These are phyloP conservation scores for Jamesozyma piceae DNA, from an alignment of 805 yeast species.

Conservation along the genomic window DNA sequence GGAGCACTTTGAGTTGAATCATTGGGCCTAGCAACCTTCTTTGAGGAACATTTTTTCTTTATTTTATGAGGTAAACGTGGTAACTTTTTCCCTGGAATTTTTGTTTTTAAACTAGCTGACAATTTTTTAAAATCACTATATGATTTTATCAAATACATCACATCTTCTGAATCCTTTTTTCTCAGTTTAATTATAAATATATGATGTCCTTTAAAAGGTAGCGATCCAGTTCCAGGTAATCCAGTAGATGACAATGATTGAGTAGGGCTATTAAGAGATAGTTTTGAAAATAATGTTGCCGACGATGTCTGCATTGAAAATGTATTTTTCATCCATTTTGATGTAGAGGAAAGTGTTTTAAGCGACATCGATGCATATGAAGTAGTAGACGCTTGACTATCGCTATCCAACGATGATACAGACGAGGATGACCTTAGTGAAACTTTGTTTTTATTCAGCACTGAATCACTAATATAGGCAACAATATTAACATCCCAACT, in stretches of 20 bases:
- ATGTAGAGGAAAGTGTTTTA: slow-evolving; percentile 8
- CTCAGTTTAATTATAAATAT: slow-evolving; percentile 43
- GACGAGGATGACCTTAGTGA: not conserved
- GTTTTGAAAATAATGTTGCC: slow-evolving; percentile 22
- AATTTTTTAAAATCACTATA: slow-evolving; percentile 62
- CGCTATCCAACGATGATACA: not conserved
- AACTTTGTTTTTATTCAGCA: not conserved
- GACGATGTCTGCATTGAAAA: slow-evolving; percentile 9
- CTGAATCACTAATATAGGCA: slow-evolving; percentile 40
- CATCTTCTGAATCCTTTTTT: slow-evolving; percentile 24
- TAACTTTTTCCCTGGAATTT: slow-evolving; percentile 62
- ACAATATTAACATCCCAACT: slow-evolving; percentile 58
- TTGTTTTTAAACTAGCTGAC: slow-evolving; percentile 40
- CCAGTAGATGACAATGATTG: slow-evolving; percentile 2
- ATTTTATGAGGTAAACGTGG: slow-evolving; percentile 52
- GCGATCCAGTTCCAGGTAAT: not conserved
- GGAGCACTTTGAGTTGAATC: not conserved
- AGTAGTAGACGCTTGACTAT: not conserved
- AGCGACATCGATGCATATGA: slow-evolving; percentile 2
- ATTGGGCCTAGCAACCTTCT: slow-evolving; percentile 1
- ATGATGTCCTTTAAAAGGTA: slow-evolving; percentile 15
- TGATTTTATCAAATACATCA: slow-evolving; percentile 45
- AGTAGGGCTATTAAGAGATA: slow-evolving; percentile 14
- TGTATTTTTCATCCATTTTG: slow-evolving; percentile 27
- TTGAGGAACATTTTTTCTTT: slow-evolving; percentile 21